Base-by-base conservation (phyloP, 495 filamentous ascomycete species). In the Hypoxylon fragiforme region DNA sequence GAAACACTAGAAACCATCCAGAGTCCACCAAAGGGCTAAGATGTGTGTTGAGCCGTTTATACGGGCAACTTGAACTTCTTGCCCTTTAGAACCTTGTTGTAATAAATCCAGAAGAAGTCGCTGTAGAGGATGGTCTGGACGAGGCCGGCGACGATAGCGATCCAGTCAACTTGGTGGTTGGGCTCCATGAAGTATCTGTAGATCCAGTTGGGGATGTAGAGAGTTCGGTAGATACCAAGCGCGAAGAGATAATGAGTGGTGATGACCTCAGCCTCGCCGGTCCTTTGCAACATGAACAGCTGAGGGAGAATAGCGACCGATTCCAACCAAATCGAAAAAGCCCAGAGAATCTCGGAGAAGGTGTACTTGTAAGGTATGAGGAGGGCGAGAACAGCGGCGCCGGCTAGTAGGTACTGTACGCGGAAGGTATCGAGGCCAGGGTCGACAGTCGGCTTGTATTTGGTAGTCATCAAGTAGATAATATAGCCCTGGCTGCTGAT, bases 21-120 rank as follows among this genome's bases (percentile, higher is more conserved):
- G 43, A 18, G 13, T 43, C 18, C 40, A 32, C 15, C 19, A 20
- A 4, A 22, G 32, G 34, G 22, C 15, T 16, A 20, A 35, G 14
- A 44, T 44, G 7, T 19, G 28, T 40, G 2, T 7, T 21, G 19
- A 32, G 8, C 28, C 39, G 32, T 50, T 76, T 80, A 94, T 57
- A 92, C 89, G 12, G 89, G 89, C 44, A 94, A 74, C 70, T 89
- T 89, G 67, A 94, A 94, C 72, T 88, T 91, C 79, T 90, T 88
- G 43, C 89, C 89, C 73, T 91, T 90, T 77, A 92, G 74, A 31
- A 94, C 85, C 74, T 95, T 96, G 35, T 86, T 96, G 70, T 96
- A 98, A 73, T 98, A 98, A 56, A 98, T 96, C 79, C 90, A 98
- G 79, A 98, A 98, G 77, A 98, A 98, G 74, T 98, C 94, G 44